These are phyloP conservation scores for Cryptococcus sp. DNA, from an alignment of 1,284 basidiomycete species.

Conservation along the genomic window DNA sequence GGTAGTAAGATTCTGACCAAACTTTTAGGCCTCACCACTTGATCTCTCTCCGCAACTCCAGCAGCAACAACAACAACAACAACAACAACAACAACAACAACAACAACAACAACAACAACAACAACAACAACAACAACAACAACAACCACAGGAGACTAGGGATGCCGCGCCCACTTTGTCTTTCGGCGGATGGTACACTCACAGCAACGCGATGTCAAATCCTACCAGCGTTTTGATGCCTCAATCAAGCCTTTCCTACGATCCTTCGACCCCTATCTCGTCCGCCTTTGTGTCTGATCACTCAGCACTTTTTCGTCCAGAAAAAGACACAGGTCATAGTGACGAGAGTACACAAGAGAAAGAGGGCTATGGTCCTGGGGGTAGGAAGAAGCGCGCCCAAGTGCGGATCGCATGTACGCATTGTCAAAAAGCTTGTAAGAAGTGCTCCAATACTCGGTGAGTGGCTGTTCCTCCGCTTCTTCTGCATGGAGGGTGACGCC, in stretches of 20 bases:
- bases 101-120: neutral
- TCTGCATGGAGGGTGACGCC: neutral
- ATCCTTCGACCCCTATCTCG: no score
- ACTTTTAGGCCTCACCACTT: no score
- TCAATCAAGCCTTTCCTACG: no score
- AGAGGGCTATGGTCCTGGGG: constrained; percentile 4
- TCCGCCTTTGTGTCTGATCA: no score
- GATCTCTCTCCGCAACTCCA: no score
- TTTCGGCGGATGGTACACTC: neutral
- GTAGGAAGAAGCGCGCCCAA: constrained; percentile 39
- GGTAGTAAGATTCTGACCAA: no score
- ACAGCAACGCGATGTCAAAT: neutral
- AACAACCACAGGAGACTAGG: neutral
- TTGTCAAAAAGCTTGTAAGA: constrained; percentile 51
- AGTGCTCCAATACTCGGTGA: constrained; percentile 46
- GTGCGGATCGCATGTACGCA: constrained; percentile 47
- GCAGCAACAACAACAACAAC: neutral
- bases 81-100: neutral
- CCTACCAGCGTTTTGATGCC: no score
- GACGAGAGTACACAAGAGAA: no score
- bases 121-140: neutral
- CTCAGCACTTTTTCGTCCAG: no score
- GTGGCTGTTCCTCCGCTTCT: constrained; percentile 3
- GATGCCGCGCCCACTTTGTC: no score
- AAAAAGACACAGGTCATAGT: no score